A percentile compares a stretch with the other conserved stretches of the same genome.
phyloP scores from a whole-genome alignment of 257 asterid species.

The Primulina eburnea region DNA sequence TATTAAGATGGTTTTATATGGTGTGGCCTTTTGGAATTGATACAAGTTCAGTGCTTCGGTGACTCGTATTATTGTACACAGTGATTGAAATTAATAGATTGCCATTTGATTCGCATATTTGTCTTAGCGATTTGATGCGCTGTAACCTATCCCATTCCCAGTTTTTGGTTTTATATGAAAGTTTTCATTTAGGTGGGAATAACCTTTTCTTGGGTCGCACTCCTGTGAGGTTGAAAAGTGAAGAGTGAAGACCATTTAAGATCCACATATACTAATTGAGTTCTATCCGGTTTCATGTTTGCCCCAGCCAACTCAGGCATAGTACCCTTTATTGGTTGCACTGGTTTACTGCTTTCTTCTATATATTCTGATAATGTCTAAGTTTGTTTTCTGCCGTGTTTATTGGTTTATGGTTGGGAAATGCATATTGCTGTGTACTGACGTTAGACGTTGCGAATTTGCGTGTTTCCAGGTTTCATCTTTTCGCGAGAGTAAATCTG shows the following conservation, averaged over 20 bases:
- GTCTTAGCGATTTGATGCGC: background rate
- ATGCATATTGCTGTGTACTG: background rate
- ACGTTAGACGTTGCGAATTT: constrained; percentile 16
- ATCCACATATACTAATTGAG: background rate
- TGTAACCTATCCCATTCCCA: background rate
- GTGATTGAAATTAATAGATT: too few species aligned
- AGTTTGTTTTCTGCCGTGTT: background rate
- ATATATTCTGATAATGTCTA: background rate
- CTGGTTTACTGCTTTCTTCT: background rate
- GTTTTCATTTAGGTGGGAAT: background rate
- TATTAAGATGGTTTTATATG: background rate
- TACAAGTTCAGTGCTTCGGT: background rate
- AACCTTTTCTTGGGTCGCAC: background rate
- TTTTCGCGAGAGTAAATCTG: constrained; percentile 91
- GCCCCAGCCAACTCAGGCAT: background rate
- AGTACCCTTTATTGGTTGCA: background rate
- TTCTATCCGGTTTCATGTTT: background rate
- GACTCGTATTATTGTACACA: background rate
- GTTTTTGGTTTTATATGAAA: too few species aligned
- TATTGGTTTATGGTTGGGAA: background rate
- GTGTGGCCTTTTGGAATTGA: background rate
- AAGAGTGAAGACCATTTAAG: background rate
- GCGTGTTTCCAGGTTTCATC: constrained; percentile 67
- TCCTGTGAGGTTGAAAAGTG: background rate
- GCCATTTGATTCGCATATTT: background rate